Evolutionary conservation across 2,329 filamentous ascomycete genomes (phyloP), one percentile per base, ranked within the genome.

Genomic region (Fusarium clavum): DNA sequence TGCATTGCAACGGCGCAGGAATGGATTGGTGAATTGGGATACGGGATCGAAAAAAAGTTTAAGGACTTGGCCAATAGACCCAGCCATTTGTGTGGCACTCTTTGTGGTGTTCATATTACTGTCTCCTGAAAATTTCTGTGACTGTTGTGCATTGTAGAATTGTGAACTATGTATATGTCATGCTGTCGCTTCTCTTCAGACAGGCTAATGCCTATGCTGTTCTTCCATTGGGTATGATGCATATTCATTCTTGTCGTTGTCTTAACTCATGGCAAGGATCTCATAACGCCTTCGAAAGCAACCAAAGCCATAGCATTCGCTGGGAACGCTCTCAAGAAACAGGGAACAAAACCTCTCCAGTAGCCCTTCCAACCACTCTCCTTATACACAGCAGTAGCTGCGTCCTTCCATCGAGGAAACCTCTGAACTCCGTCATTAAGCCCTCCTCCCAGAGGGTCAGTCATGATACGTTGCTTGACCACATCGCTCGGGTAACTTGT

Each of bases 401-500:
- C 96, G 72, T 95, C 89, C 77, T 86, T 89, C 96, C 96, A 98
- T 52, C 85, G 83, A 14, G 81, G 84, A 77, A 94, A 98, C 71
- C 84, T 88, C 67, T 89, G 87, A 61, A 86, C 83, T 12, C 92
- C 90, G 71, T 94, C 91, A 20, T 85, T 83, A 14, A 94, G 81
- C 2, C 83, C 84, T 2, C 91, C 91, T 2, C 92, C 94, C 55
- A 98, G 83, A 7, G 93, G 90, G 81, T 98, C 96, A 16, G 95
- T 98, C 96, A 99, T 98, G 78, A 99, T 92, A 32, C 94, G 87
- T 84, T 98, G 95, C 86, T 98, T 98, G 58, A 98, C 90, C 24
- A 98, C 93, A 78, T 98, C 95, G 49, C 90, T 92, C 3, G 96
- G 95, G 78, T 98, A 98, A 70, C 92, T 93, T 20, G 92, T 93